Percentiles rank a stretch among this genome's conserved stretches.
Evolutionary conservation across 768 basidiomycete species (phyloP).

Genomic region (Serendipita indica): DNA sequence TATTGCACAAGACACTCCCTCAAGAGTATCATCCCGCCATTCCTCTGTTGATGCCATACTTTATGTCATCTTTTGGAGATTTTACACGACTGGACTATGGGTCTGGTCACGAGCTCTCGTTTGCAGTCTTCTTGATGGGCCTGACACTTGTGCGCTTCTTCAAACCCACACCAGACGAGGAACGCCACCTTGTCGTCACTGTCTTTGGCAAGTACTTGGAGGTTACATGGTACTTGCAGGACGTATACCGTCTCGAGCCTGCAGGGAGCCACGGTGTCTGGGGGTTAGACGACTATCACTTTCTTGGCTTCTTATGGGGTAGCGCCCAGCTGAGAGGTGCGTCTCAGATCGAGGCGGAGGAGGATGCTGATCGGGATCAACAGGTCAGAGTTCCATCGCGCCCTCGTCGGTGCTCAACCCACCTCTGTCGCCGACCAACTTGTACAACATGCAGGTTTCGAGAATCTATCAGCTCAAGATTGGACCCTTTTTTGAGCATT

Average conservation of each 20-base stretch:
- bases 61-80: constrained; percentile 76
- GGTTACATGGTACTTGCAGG: constrained; percentile 75
- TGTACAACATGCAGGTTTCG: constrained; percentile 66
- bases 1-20: constrained; percentile 38
- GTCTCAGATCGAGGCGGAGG: constrained; percentile 14
- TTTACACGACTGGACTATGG: constrained; percentile 90
- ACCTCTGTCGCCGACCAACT: constrained; percentile 47
- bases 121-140: constrained; percentile 60
- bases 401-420: constrained; percentile 48
- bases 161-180: constrained; percentile 41
- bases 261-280: constrained; percentile 97
- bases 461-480: constrained; percentile 68
- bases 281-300: constrained; percentile 88
- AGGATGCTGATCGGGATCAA: neutral
- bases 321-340: constrained; percentile 74
- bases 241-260: constrained; percentile 80
- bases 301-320: constrained; percentile 82
- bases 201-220: constrained; percentile 65
- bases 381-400: neutral
- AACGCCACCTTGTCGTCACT: constrained; percentile 41
- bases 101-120: constrained; percentile 88
- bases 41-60: constrained; percentile 61
- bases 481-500: constrained; percentile 87
- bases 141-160: constrained; percentile 57
- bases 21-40: constrained; percentile 29